These are phyloP conservation scores for Teunomyces funiuensis DNA, from an alignment of 805 yeast species.

Conservation along the genomic window DNA sequence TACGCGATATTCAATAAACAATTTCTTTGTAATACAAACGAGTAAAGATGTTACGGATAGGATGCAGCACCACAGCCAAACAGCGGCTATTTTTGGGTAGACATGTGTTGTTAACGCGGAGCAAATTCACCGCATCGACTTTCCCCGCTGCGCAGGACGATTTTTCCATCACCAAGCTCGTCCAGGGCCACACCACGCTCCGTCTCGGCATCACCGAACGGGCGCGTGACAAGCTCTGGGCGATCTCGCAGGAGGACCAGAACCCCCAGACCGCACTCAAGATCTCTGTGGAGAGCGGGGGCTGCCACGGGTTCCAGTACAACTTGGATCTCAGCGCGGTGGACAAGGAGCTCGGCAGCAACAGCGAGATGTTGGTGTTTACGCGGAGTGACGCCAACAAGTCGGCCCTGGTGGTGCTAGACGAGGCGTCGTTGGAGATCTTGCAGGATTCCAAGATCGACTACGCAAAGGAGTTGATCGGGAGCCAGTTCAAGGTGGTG, in stretches of 20 bases:
- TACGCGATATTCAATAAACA: too few species aligned
- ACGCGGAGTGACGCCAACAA: slow-evolving; percentile 50
- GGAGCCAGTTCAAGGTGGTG: slow-evolving; percentile 89
- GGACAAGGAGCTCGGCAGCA: slow-evolving; percentile 33
- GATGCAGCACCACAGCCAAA: not conserved
- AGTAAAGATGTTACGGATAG: too few species aligned
- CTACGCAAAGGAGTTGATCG: slow-evolving; percentile 89
- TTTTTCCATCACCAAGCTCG: slow-evolving; percentile 32
- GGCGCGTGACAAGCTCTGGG: slow-evolving; percentile 53
- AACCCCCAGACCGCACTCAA: slow-evolving; percentile 64
- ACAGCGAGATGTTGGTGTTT: slow-evolving; percentile 51
- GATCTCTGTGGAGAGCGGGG: slow-evolving; percentile 88
- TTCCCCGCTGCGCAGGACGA: slow-evolving; percentile 18
- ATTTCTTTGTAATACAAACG: too few species aligned
- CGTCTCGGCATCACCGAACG: slow-evolving; percentile 47
- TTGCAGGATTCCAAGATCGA: slow-evolving; percentile 84
- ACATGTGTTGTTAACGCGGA: too few species aligned
- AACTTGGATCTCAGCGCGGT: slow-evolving; percentile 60
- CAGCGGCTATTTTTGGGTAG: too few species aligned
- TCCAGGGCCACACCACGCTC: slow-evolving; percentile 36
- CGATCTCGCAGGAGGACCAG: slow-evolving; percentile 51
- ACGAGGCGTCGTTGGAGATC: slow-evolving; percentile 75
- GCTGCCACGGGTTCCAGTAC: slow-evolving; percentile 97
- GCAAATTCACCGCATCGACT: slow-evolving; percentile 6
- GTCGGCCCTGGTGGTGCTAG: slow-evolving; percentile 68